These are phyloP conservation scores for Tuber magnatum DNA, from an alignment of 495 filamentous ascomycete species.

Conservation along the genomic window DNA sequence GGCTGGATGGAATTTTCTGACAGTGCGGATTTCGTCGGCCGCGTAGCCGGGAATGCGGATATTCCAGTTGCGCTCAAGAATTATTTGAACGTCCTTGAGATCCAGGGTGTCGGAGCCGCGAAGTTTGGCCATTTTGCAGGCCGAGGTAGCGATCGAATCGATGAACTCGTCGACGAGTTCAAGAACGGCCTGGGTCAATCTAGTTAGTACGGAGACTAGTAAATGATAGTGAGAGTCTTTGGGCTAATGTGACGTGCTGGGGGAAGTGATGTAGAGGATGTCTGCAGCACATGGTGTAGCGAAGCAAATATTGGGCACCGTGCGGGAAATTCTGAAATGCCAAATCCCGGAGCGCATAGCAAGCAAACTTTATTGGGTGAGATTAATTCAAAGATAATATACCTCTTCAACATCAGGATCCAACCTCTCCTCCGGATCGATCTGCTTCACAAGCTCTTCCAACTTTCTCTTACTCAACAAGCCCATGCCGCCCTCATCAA, in stretches of 20 bases:
- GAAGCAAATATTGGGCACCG: conserved; percentile 13
- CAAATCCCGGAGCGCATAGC: conserved; percentile 7
- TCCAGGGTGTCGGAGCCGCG: conserved; percentile 82
- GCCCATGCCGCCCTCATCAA: conserved; percentile 82
- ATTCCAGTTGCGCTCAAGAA: conserved; percentile 95
- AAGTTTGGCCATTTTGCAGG: conserved; percentile 87
- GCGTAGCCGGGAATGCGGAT: conserved; percentile 94
- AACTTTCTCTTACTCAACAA: conserved; percentile 93
- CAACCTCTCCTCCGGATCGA: conserved; percentile 62
- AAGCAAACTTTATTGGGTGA: conserved; percentile 8
- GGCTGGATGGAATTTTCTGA: conserved; percentile 82
- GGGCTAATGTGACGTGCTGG: conserved; percentile 6
- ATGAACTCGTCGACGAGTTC: conserved; percentile 90
- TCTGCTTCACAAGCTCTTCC: conserved; percentile 87
- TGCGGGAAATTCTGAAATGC: conserved; percentile 9
- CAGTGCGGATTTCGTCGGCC: conserved; percentile 85
- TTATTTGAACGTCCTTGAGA: conserved; percentile 86
- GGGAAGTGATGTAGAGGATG: conserved; percentile 7
- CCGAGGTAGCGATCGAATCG: conserved; percentile 74
- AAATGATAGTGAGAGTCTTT: conserved; percentile 19
- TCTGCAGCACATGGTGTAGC: conserved; percentile 1
- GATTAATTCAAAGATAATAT: conserved; percentile 39
- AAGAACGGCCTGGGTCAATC: conserved; percentile 60
- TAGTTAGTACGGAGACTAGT: conserved; percentile 9
- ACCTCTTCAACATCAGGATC: conserved; percentile 95